Evolutionary conservation across 1,284 basidiomycete genomes (phyloP), one percentile per base, ranked within the genome.

Genomic region (Ustilago bromivora): DNA sequence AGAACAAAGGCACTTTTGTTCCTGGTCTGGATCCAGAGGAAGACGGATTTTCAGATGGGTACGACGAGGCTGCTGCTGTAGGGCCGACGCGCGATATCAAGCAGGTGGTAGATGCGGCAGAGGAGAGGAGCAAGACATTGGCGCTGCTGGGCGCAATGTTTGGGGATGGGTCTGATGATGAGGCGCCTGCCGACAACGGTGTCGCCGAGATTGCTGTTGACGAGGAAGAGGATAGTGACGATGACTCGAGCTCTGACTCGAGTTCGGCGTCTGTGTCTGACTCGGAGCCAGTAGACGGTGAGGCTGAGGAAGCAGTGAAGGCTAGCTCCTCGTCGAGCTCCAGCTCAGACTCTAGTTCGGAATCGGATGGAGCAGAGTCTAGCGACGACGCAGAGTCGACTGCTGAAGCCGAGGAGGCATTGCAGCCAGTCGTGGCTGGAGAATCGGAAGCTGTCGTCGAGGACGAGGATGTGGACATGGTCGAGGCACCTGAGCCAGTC

Each of bases 111-210:
- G 41, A 75, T 34, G 65, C 66, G 15, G 64, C 54, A n/a, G 61
- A 66, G 19, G 76, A 78, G 54, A 59, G 72, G 15, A 52, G 51
- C 11, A 71, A 71, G 59, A 71, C 78, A 31, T 58, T 82, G 0
- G 66, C 66, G 12, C 19, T 84, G 53, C 46, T 84, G 19, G 64
- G 65, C 2, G 46, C 68, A 43, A 90, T 93, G 40, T 84, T 83
- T 55, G 88, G 89, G 1, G 91, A 92, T 34, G 91, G 90, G 51
- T 90, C 73, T 41, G 69, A 84, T 65, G 80, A 88, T 52, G 92
- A 64, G 32, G 41, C 17, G 10, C 3, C 51, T n/a, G 28, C 43
- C 15, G 49, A 15, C 0, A 53, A 19, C 2, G 58, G 32, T 28
- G 40, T 35, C 17, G 62, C 23, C 13, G 53, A 62, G 36, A 23